phyloP scores from a whole-genome alignment of 306 rosid genomes.

The Albizia julibrissin region DNA sequence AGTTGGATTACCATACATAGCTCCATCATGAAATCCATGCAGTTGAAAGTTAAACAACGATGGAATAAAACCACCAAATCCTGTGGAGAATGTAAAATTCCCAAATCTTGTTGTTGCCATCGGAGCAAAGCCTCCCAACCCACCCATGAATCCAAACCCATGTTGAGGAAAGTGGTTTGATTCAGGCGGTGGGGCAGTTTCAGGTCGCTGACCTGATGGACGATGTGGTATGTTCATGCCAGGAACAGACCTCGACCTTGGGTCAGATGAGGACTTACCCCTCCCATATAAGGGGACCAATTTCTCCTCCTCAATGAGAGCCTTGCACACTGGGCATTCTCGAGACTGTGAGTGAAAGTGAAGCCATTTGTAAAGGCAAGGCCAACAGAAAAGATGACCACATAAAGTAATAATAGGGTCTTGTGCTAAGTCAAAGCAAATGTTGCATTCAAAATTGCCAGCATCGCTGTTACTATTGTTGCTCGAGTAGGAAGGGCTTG shows the following conservation, averaged over 20 bases:
- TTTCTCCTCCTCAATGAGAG: conserved; percentile 76
- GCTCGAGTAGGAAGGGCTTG: conserved; percentile 56
- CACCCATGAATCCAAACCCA: conserved; percentile 76
- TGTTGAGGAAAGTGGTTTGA: conserved; percentile 59
- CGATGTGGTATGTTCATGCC: conserved; percentile 71
- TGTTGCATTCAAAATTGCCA: conserved; percentile 83
- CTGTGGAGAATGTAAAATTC: conserved; percentile 76
- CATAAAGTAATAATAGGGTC: conserved; percentile 85
- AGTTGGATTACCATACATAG: conserved; percentile 55
- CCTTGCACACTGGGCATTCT: conserved; percentile 90
- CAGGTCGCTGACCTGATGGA: conserved; percentile 82
- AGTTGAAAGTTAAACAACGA: conserved; percentile 69
- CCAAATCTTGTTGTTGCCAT: conserved; percentile 73
- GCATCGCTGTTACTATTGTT: conserved; percentile 56
- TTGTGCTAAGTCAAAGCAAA: conserved; percentile 87
- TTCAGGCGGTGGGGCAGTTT: conserved; percentile 79
- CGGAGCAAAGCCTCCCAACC: conserved; percentile 77
- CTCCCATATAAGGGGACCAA: conserved; percentile 86
- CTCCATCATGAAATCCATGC: conserved; percentile 67
- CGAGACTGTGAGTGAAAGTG: conserved; percentile 71
- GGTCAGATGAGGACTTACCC: conserved; percentile 84
- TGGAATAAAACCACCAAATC: conserved; percentile 79
- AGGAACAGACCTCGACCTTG: conserved; percentile 76
- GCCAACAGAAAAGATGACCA: conserved; percentile 96
- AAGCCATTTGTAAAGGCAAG: conserved; percentile 91